Base-by-base conservation (phyloP, 2,329 filamentous ascomycete genomes). In the Rhytidhysteron rufulum region DNA sequence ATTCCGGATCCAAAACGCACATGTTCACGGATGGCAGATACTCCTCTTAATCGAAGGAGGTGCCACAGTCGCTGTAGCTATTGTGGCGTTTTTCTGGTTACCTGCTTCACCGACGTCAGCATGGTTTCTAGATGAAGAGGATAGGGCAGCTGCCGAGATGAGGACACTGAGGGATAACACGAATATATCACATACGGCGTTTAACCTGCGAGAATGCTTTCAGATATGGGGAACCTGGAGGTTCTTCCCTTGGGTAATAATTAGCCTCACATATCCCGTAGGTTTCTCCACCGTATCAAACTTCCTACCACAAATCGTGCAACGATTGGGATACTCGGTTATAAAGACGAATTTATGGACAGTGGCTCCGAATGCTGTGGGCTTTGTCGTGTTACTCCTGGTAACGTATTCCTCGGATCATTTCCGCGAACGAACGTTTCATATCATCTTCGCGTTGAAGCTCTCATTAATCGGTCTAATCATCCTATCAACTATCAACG, bases 281-380 rank as follows among this genome's bases (percentile, higher is more conserved):
- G 71, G 71, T 0, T 75, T 73, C 47, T 55, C 67, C 16, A 71
- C 61, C 0, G 60, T 65, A 3, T 64, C 65, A 41, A 73, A 72
- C 41, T 75, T 75, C 52, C 66, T 75, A 11, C 72, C 72, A 0
- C 58, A 72, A 31, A 72, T 75, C 34, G 64, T 75, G 6, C 51
- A 63, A 38, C 62, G 70, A 0, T 56, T 75, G 1, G 71, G 70
- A 0, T 74, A 67, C 42, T 63, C 54, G 4, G 62, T 63, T 0
- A 56, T 75, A 22, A 68, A 70, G 31, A 74, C 72, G 0, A 75
- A 75, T 41, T 59, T 75, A 4, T 71, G 66, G 53, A 74, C 71
- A 0, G 71, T 75, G 4, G 68, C 71, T 3, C 72, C 72, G 0
- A 75, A 76, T 19, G 57, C 69, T 4, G 68, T 69, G 0, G 72